Conservation (phyloP, 2,329 filamentous ascomycete genomes). For the Eurotiales sp. region DNA sequence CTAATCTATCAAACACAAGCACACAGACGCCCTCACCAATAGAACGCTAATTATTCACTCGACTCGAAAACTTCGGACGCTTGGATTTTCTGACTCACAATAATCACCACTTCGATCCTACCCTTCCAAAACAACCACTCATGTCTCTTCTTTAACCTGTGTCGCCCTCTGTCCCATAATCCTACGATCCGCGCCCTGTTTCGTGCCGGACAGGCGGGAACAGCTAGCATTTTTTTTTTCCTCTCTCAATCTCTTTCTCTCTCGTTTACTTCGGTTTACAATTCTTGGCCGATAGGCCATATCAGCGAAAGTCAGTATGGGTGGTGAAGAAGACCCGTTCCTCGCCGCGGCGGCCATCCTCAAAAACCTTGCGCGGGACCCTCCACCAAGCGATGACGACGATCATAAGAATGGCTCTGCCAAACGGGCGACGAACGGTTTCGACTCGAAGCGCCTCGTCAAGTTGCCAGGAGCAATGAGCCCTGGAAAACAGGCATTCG, state of each 20-base stretch:
- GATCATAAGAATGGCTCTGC: conserved; percentile 33
- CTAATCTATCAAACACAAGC: background rate
- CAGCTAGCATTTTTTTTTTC: background rate
- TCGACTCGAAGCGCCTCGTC: conserved; percentile 56
- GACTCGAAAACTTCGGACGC: background rate
- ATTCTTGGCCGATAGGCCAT: background rate
- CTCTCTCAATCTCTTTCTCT: background rate
- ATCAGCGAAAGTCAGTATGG: conserved; percentile 43
- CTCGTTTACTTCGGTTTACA: too few species aligned
- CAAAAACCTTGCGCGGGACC: conserved; percentile 43
- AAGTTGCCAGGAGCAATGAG: conserved; percentile 73
- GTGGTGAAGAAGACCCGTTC: conserved; percentile 45
- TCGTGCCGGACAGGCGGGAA: conserved; percentile 4
- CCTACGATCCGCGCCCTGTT: background rate
- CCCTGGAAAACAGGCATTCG: conserved; percentile 71
- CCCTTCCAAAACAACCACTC: background rate
- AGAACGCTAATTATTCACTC: background rate
- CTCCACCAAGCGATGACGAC: conserved; percentile 25
- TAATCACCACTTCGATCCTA: background rate
- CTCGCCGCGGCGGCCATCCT: conserved; percentile 43
- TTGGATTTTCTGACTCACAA: background rate
- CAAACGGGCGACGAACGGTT: conserved; percentile 45
- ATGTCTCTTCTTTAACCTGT: background rate
- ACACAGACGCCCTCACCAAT: background rate
- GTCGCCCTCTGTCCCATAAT: background rate